Base-by-base conservation (phyloP, 148 eudicot species). In the Polygonum aviculare region DNA sequence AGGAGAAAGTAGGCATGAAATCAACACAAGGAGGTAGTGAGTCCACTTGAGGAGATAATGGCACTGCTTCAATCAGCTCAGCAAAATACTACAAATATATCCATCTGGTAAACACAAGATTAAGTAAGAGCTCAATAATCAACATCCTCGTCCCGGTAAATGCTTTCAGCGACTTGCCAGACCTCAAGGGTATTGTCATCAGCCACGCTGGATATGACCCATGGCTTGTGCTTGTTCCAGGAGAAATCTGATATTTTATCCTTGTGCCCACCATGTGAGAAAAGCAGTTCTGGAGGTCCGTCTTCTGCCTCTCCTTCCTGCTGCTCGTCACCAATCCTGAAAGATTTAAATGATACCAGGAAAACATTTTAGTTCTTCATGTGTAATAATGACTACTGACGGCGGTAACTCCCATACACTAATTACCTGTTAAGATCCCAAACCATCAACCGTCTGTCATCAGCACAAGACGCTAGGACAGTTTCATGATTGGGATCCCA, bases 401-500 rank as follows among this genome's bases (percentile, higher is more conserved):
- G 26, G n/a, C 54, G 12, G 18, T 50, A 44, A 44, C 8, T 44
- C 47, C 47, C 7, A 44, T 44, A 44, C 47, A 44, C 47, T 44
- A 44, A 1, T 67, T 87, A 92, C 98, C 93, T 92, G 91, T 83
- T 92, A 79, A 95, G 94, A 85, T 95, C 98, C 98, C 98, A 95
- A 79, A 95, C 96, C 98, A 92, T 95, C 86, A 95, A 81, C 79
- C 98, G 89, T 78, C 98, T 86, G 78, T 95, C 98, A 79, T 81
- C 96, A 75, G 96, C 92, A 50, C 97, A 89, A 36, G 98, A 95
- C 39, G 98, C 96, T 78, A 95, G 77, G 47, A 95, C 87, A 48
- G 96, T 90, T 79, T 95, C 98, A 75, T 95, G 98, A 82, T 92
- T 87, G 6, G 98, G 98, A 87, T 95, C 94, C 98, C 98, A 95